phyloP scores from a whole-genome alignment of 179 eudicot species.

The Actinidia chinensis region DNA sequence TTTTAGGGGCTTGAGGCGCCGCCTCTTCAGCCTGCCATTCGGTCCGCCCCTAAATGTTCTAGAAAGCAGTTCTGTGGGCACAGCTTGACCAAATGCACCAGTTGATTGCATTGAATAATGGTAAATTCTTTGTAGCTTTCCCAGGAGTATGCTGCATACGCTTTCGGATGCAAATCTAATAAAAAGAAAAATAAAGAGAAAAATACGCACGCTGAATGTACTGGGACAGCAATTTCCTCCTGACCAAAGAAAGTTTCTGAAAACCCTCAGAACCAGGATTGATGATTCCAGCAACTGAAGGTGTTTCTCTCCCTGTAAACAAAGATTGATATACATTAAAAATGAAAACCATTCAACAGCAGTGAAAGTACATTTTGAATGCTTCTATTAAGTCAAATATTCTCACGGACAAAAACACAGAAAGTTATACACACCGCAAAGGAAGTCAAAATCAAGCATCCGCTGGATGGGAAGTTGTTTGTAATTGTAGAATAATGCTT shows the following conservation, averaged over 20 bases:
- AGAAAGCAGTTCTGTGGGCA: background rate
- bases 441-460: slow-evolving; percentile 99
- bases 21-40: too few relatives aligned
- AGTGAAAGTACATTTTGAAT: background rate
- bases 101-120: background rate
- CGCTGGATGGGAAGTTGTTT: slow-evolving; percentile 98
- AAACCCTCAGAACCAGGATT: slow-evolving; percentile 98
- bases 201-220: slow-evolving; percentile 75
- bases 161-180: background rate
- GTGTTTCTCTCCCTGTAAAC: slow-evolving; percentile 87
- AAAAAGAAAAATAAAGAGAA: background rate
- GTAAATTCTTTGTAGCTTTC: background rate
- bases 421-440: slow-evolving; percentile 62
- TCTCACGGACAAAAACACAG: background rate
- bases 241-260: slow-evolving; percentile 96
- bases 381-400: background rate
- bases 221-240: slow-evolving; percentile 99
- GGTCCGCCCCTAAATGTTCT: too few relatives aligned
- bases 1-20: too few relatives aligned
- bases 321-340: background rate
- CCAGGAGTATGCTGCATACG: background rate
- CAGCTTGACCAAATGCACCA: background rate
- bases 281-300: slow-evolving; percentile 98
- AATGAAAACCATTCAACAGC: background rate
- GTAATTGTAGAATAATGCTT: slow-evolving; percentile 93